Conservation (phyloP, 306 rosid species). For the Begonia masoniana region DNA sequence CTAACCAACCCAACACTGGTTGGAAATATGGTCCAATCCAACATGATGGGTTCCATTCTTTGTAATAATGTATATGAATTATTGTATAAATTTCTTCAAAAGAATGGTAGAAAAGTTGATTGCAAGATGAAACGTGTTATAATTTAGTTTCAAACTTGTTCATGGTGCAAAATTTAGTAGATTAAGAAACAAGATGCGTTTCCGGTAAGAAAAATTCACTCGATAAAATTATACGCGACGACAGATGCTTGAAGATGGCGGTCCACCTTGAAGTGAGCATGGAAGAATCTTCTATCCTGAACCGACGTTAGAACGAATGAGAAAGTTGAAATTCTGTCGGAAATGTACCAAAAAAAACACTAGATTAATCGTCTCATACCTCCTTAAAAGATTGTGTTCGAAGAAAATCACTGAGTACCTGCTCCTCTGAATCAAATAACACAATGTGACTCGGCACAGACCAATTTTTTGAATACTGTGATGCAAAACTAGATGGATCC, state of each 20-base stretch:
- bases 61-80: no score
- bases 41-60: no score
- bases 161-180: background rate
- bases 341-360: no score
- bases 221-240: slow-evolving; percentile 33
- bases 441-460: slow-evolving; percentile 73
- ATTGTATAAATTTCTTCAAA: no score
- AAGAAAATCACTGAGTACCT: slow-evolving; percentile 31
- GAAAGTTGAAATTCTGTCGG: no score
- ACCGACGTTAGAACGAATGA: background rate
- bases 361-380: slow-evolving; percentile 20
- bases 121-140: no score
- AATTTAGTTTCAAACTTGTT: no score
- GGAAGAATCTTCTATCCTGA: slow-evolving; percentile 64
- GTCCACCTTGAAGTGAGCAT: slow-evolving; percentile 92
- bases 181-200: background rate
- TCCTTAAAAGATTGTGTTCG: slow-evolving; percentile 45
- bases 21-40: no score
- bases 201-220: slow-evolving; percentile 1
- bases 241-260: slow-evolving; percentile 75
- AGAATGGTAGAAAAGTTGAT: no score
- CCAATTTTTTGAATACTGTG: slow-evolving; percentile 46
- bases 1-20: no score
- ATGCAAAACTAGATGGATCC: slow-evolving; percentile 57
- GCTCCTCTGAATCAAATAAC: slow-evolving; percentile 64